These are phyloP conservation scores for Lactarius indigo DNA, from an alignment of 768 basidiomycete genomes.

Conservation along the genomic window DNA sequence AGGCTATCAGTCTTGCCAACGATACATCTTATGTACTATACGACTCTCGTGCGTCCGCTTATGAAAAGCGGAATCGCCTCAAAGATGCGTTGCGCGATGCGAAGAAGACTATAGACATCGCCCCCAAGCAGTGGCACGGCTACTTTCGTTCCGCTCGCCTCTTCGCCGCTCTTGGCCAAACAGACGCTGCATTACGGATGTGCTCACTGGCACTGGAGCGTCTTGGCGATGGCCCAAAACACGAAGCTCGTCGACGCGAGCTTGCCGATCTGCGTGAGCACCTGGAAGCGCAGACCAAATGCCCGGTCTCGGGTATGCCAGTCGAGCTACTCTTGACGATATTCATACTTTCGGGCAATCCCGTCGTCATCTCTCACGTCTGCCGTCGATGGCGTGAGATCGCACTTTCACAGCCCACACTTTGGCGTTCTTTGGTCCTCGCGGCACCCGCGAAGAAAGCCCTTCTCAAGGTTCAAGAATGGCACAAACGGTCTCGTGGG, in stretches of 20 bases:
- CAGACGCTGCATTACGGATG: slow-evolving; percentile 55
- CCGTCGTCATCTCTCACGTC: slow-evolving; percentile 52
- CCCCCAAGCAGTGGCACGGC: slow-evolving; percentile 71
- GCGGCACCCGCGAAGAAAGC: slow-evolving; percentile 39
- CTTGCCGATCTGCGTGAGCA: slow-evolving; percentile 16
- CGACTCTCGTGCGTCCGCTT: slow-evolving; percentile 73
- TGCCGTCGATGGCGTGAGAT: slow-evolving; percentile 62
- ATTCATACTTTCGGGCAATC: slow-evolving; percentile 43
- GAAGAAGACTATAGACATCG: slow-evolving; percentile 60
- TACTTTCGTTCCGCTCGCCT: slow-evolving; percentile 72
- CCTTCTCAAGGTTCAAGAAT: slow-evolving; percentile 49
- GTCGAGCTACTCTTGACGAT: slow-evolving; percentile 62
- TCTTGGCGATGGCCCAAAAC: slow-evolving; percentile 40
- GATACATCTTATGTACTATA: slow-evolving; percentile 40
- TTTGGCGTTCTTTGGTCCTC: slow-evolving; percentile 63
- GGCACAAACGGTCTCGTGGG: slow-evolving; percentile 55
- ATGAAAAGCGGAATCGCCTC: slow-evolving; percentile 55
- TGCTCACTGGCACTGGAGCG: slow-evolving; percentile 52
- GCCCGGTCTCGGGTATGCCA: slow-evolving; percentile 43
- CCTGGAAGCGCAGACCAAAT: slow-evolving; percentile 7
- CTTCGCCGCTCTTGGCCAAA: slow-evolving; percentile 50
- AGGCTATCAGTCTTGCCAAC: slow-evolving; percentile 17
- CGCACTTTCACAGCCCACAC: slow-evolving; percentile 46
- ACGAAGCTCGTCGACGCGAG: slow-evolving; percentile 39
- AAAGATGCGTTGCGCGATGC: slow-evolving; percentile 72